Base-by-base conservation (phyloP, 352 stramenopile species). In the Phytophthora agathidicida region DNA sequence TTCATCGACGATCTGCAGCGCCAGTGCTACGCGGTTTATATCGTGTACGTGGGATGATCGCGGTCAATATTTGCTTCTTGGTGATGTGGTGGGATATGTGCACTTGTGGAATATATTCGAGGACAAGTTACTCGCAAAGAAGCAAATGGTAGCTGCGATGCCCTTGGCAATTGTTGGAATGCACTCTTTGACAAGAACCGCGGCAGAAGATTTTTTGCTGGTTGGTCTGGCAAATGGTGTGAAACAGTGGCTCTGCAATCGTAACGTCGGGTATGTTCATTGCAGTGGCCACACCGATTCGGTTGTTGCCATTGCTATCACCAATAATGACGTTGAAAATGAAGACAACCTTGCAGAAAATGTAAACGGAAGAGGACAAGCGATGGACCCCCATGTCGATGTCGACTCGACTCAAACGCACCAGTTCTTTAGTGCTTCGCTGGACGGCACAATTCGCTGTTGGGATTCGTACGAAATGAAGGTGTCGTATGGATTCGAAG, bases 391-490 rank as follows among this genome's bases (percentile, higher is more conserved):
- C 5, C 16, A 19, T 44, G 5, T 4, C 8, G 32, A n/a, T 27
- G 28, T 44, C 8, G n/a, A 53, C 3, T 44, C 52, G 10, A 54
- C 71, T 14, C 60, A 54, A 4, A 70, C 60, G 1, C 72, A 46
- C 20, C 73, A 72, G 6, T 86, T 91, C 49, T 80, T 91, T 41
- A 89, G 77, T 46, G 75, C 76, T 26, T 90, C 81, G 16, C 48
- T 89, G 16, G 83, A 93, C 41, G 83, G 79, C 16, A 80, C 79
- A n/a, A 70, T 93, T 16, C 75, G 83, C 1, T 93, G 83, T 51
- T 93, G 83, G 83, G 81, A 90, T 30, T 71, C 75, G 32, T 87
- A 87, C 51, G 78, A 89, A 23, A 81, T 88, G 64, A 82, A 85
- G 27, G 52, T 67, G 3, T 65, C 77, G 5, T 89, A 79, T 41